Conservation (phyloP, 768 basidiomycete genomes). For the Suillus spraguei region DNA sequence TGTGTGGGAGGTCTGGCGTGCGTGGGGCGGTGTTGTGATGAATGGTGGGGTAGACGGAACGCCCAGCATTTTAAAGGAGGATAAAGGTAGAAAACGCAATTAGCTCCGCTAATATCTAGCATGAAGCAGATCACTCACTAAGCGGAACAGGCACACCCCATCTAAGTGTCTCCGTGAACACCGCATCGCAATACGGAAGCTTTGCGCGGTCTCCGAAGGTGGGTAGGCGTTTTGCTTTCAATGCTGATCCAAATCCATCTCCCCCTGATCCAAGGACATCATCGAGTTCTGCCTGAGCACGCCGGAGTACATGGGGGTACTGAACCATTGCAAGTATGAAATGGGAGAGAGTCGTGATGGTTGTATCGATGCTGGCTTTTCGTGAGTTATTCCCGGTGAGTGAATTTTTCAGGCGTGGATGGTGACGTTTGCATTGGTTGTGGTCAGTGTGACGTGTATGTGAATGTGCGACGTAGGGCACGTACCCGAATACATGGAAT, state of each 20-base stretch:
- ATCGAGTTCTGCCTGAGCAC: constrained; percentile 71
- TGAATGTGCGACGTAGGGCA: neutral
- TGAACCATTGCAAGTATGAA: constrained; percentile 71
- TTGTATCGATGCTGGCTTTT: constrained; percentile 65
- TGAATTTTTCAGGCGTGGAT: neutral
- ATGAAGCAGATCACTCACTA: constrained; percentile 36
- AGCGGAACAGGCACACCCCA: constrained; percentile 63
- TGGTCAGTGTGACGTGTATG: neutral
- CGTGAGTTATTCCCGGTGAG: too few species aligned
- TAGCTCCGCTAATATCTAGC: too few species aligned
- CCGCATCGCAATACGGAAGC: constrained; percentile 60
- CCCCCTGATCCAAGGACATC: constrained; percentile 44
- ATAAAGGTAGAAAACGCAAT: too few species aligned
- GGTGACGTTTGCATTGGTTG: too few species aligned
- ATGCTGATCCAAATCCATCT: neutral
- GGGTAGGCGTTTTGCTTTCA: constrained; percentile 51
- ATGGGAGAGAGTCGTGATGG: constrained; percentile 52
- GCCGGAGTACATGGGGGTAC: constrained; percentile 56
- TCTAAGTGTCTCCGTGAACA: constrained; percentile 57
- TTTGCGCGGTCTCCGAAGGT: constrained; percentile 53
- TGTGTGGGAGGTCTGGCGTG: constrained; percentile 58
- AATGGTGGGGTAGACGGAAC: neutral
- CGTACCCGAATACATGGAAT: constrained; percentile 68
- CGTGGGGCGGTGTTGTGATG: neutral
- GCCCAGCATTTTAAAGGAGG: too few species aligned